A percentile compares a stretch with the other conserved stretches of the same genome.
Conservation (phyloP, 352 stramenopile genomes). For the Phytophthora europaea region DNA sequence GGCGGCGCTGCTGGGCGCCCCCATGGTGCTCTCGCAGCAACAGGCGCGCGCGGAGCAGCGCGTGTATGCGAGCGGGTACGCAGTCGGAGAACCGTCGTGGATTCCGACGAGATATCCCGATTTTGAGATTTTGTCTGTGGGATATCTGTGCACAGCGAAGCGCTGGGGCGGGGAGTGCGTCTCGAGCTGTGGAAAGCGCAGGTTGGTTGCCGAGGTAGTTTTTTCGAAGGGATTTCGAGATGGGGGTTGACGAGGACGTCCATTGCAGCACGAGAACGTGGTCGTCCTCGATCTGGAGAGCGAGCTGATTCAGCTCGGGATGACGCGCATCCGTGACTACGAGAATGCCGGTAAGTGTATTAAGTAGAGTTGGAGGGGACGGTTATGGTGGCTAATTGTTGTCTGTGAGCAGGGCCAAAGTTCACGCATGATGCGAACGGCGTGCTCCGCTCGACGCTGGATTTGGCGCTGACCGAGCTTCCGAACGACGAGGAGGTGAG, state of each 20-base stretch:
- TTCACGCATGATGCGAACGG: conserved; percentile 84
- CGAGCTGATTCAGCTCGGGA: conserved; percentile 86
- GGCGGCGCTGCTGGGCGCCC: too few species aligned
- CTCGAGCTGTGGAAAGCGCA: conserved; percentile 91
- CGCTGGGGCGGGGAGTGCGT: conserved; percentile 78
- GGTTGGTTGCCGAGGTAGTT: conserved; percentile 35
- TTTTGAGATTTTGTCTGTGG: conserved; percentile 15
- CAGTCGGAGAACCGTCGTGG: background rate
- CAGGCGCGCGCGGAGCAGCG: conserved; percentile 57
- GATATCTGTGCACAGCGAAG: conserved; percentile 58
- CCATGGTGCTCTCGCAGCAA: conserved; percentile 42
- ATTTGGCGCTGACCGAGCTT: conserved; percentile 81
- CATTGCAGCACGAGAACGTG: conserved; percentile 84
- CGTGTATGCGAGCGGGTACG: conserved; percentile 79
- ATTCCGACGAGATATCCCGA: background rate
- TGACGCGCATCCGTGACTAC: conserved; percentile 83
- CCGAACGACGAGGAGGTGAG: conserved; percentile 84
- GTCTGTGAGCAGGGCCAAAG: conserved; percentile 43
- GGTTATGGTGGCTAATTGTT: background rate
- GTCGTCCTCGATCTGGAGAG: conserved; percentile 87
- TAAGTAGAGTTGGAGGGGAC: background rate
- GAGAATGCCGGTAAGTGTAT: conserved; percentile 63
- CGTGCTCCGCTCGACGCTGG: conserved; percentile 72
- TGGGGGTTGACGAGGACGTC: background rate
- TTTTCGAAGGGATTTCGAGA: background rate